phyloP scores from a whole-genome alignment of 352 stramenopile species.

The Phytophthora colocasiae region DNA sequence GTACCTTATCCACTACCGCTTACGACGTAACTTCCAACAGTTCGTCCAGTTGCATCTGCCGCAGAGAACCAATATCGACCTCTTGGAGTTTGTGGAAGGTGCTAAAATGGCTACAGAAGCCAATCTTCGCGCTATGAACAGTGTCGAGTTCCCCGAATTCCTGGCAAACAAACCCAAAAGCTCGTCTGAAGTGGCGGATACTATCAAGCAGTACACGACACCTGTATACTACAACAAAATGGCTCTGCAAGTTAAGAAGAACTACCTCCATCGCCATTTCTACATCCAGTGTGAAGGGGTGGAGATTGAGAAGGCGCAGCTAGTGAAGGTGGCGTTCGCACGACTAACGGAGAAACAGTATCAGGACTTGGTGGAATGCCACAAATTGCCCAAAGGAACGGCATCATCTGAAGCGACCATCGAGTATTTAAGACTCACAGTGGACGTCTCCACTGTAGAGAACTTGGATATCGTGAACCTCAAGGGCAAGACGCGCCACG shows the following conservation, averaged over 20 bases:
- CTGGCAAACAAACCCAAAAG: conserved; percentile 35
- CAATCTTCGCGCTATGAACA: conserved; percentile 49
- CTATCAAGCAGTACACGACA: conserved; percentile 28
- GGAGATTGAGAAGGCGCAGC: conserved; percentile 42
- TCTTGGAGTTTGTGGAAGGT: conserved; percentile 55
- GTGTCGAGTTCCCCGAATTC: conserved; percentile 43
- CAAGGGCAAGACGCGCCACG: conserved; percentile 18
- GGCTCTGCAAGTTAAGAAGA: conserved; percentile 51
- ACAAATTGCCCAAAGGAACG: neutral
- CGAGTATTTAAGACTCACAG: conserved; percentile 46
- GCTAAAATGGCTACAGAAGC: conserved; percentile 40
- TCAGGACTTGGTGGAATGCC: conserved; percentile 33
- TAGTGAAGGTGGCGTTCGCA: conserved; percentile 40
- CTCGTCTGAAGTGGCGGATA: conserved; percentile 29
- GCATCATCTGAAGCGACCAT: conserved; percentile 27
- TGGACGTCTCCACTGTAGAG: conserved; percentile 51
- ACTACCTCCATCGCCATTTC: conserved; percentile 46
- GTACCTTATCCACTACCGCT: too few species aligned
- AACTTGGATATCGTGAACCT: conserved; percentile 45
- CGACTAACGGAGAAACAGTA: conserved; percentile 55
- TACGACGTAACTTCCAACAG: too few species aligned
- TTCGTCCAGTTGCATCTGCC: conserved; percentile 48
- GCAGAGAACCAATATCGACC: conserved; percentile 41
- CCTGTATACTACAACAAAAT: conserved; percentile 46
- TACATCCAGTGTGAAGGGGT: conserved; percentile 51